Percentiles rank a stretch among this genome's conserved stretches.
Conservation (phyloP, 208 protist genomes). For the Balamuthia mandrillaris region DNA sequence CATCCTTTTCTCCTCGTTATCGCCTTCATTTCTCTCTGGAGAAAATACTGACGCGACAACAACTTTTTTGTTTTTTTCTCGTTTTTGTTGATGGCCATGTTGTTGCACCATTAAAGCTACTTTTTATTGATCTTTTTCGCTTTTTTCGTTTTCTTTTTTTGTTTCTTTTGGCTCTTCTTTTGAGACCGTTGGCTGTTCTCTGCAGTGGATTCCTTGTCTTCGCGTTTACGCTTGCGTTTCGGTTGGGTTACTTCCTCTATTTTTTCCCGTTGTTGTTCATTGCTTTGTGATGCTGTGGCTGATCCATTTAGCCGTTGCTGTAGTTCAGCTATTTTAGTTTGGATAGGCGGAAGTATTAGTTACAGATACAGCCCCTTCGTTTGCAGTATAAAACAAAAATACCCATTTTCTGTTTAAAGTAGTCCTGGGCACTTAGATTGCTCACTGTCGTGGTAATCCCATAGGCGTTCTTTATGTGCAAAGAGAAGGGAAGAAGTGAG, state of each 20-base stretch:
- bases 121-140: neutral
- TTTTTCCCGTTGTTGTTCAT: neutral
- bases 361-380: neutral
- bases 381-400: neutral
- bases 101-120: too few relatives aligned
- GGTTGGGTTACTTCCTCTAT: neutral
- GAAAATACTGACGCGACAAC: too few relatives aligned
- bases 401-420: slow-evolving; percentile 34
- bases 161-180: neutral
- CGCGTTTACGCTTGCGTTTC: neutral
- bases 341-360: neutral
- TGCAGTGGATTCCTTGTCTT: too few relatives aligned
- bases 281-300: neutral
- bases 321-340: neutral
- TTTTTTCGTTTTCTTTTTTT: neutral
- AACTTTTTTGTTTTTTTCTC: too few relatives aligned
- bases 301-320: neutral
- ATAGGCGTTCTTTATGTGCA: too few relatives aligned
- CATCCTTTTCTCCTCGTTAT: too few relatives aligned
- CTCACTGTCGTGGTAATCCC: neutral
- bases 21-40: too few relatives aligned
- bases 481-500: too few relatives aligned
- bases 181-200: too few relatives aligned
- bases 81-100: too few relatives aligned
- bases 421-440: neutral